Conservation (phyloP, 2,329 filamentous ascomycete species). For the Macrophomina phaseolina region DNA sequence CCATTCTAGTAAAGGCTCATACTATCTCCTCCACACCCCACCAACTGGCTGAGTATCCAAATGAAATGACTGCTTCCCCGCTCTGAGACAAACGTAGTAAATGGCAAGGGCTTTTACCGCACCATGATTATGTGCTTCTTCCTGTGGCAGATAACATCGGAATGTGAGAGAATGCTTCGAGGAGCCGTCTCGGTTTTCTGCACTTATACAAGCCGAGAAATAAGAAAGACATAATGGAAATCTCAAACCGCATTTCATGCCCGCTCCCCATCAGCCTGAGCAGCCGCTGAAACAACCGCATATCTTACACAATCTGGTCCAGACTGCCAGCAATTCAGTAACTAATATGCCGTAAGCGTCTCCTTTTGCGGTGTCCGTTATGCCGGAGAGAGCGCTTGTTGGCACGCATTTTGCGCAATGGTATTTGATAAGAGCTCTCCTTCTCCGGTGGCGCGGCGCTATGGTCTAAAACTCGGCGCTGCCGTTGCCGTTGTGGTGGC, state of each 20-base stretch:
- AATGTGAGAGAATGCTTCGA: slow-evolving; percentile 5
- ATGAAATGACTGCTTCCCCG: background rate
- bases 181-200: background rate
- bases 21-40: background rate
- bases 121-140: slow-evolving; percentile 25
- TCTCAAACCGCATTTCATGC: background rate
- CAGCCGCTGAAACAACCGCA: slow-evolving; percentile 15
- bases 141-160: slow-evolving; percentile 4
- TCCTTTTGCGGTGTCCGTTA: slow-evolving; percentile 35
- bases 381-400: slow-evolving; percentile 29
- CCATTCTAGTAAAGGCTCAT: slow-evolving; percentile 25
- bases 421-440: slow-evolving; percentile 26
- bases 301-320: slow-evolving; percentile 28
- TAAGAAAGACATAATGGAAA: slow-evolving; percentile 5
- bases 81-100: background rate
- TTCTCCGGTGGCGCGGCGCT: slow-evolving; percentile 34
- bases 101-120: slow-evolving; percentile 1
- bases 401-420: slow-evolving; percentile 28
- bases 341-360: slow-evolving; percentile 30
- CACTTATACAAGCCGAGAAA: slow-evolving; percentile 25
- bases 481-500: slow-evolving; percentile 47
- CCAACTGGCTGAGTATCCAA: background rate
- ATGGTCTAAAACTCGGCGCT: slow-evolving; percentile 43
- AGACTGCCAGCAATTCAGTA: slow-evolving; percentile 3
- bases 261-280: background rate